Evolutionary conservation across 768 basidiomycete genomes (phyloP).

Genomic region (Mycena rebaudengoi): DNA sequence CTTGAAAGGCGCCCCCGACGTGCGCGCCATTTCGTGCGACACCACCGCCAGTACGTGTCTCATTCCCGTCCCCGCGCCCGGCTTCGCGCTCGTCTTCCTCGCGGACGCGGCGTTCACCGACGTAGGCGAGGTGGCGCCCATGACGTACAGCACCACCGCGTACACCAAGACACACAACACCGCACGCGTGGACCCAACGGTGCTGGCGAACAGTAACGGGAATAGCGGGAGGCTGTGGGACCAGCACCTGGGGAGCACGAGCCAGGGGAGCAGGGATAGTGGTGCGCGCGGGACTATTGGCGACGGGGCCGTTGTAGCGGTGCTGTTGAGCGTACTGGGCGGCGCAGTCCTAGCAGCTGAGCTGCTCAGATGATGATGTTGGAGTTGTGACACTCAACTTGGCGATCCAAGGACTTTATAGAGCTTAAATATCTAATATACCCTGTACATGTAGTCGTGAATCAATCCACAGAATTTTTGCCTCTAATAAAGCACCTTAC

Average conservation of each 20-base stretch:
- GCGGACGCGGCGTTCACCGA: conserved; percentile 47
- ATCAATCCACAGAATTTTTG: no score
- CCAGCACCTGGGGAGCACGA: conserved; percentile 8
- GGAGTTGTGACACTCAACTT: no score
- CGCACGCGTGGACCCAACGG: neutral
- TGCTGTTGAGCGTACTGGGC: neutral
- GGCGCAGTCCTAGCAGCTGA: no score
- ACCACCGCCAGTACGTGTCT: conserved; percentile 57
- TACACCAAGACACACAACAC: conserved; percentile 1
- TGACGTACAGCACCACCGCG: neutral
- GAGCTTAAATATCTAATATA: no score
- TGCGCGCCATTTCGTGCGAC: conserved; percentile 69
- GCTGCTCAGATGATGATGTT: no score
- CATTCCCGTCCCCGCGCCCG: conserved; percentile 72
- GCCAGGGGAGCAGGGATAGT: neutral
- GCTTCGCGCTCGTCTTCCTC: conserved; percentile 80
- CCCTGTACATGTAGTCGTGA: no score
- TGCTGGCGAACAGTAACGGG: conserved; percentile 7
- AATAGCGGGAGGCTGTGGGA: neutral
- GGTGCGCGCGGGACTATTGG: no score
- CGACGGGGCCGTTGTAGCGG: no score
- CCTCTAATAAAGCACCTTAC: no score
- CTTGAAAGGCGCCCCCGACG: conserved; percentile 59
- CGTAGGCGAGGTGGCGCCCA: conserved; percentile 5
- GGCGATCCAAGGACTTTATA: no score